Evolutionary conservation across 2,329 filamentous ascomycete species (phyloP), one percentile per base, ranked within the genome.

Genomic region (Aspergillus cejpii): DNA sequence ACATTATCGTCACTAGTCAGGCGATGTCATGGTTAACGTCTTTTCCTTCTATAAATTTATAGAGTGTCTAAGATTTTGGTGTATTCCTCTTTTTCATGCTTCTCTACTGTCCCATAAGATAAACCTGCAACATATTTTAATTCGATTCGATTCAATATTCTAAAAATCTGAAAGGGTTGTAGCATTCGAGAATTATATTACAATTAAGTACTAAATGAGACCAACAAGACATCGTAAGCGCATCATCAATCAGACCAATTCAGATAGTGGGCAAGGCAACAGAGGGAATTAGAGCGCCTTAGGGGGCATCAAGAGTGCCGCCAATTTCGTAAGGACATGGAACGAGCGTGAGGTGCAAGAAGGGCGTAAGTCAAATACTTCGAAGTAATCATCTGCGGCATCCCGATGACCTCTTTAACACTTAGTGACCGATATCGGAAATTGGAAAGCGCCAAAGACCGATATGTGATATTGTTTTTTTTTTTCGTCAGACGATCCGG

Each of bases 1-100:
- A 24, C 27, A 29, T 27, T 24, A n/a, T 24, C 26, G 26, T 38
- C 41, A 17, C 29, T 3, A 37, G 36, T 29, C 27, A 14, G 31
- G 27, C 39, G 20, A 28, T 15, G 20, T 42, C 17, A 45, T 40
- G 42, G 24, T 41, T 48, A 41, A 48, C 39, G 45, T 40, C 11
- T 23, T 31, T 10, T 34, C n/a, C 21, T 42, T 39, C 19, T 38
- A 38, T 42, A 17, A 34, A 17, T 34, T 34, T 17, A 34, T 34
- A 34, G 31, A 34, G 31, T 19, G 17, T 34, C 31, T 48, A 40
- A 38, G 27, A 27, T 38, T 37, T 27, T 33, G 11, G 15, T 37
- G 17, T 38, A 15, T 24, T n/a, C 20, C n/a, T n/a, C n/a, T n/a
- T n/a, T n/a, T n/a, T n/a, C n/a, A n/a, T n/a, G n/a, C n/a, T n/a